Evolutionary conservation across 1,284 basidiomycete genomes (phyloP).

Genomic region (Microbotryum lychnidis-dioicae): DNA sequence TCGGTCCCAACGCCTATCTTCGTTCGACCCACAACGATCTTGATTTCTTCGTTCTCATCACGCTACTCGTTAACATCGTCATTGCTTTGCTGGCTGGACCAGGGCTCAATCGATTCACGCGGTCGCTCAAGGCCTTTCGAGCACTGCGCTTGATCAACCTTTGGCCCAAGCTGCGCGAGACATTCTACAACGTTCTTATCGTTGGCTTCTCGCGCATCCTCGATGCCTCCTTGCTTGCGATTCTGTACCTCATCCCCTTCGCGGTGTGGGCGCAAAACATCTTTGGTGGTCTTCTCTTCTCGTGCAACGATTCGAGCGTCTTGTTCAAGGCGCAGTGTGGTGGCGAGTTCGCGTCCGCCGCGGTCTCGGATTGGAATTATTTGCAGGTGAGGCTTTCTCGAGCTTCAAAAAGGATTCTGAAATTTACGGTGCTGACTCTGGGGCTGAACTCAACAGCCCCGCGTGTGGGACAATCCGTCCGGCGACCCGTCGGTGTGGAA

Average conservation of each 20-base stretch:
- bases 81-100: constrained; percentile 64
- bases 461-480: constrained; percentile 84
- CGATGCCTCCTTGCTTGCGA: constrained; percentile 84
- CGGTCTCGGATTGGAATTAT: constrained; percentile 51
- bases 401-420: too few relatives aligned
- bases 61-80: constrained; percentile 71
- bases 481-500: constrained; percentile 80
- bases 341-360: constrained; percentile 56
- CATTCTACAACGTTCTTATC: constrained; percentile 77
- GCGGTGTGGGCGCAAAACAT: constrained; percentile 96
- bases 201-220: constrained; percentile 78
- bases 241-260: constrained; percentile 89
- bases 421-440: constrained; percentile 40
- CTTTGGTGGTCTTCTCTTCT: constrained; percentile 75
- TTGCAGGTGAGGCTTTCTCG: constrained; percentile 35
- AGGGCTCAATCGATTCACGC: constrained; percentile 69
- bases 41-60: constrained; percentile 77
- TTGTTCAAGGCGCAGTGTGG: constrained; percentile 58
- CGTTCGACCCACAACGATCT: constrained; percentile 86
- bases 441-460: constrained; percentile 49
- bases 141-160: constrained; percentile 85
- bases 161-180: constrained; percentile 74
- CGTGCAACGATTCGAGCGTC: constrained; percentile 68
- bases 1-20: constrained; percentile 90
- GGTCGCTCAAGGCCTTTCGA: constrained; percentile 80